Conservation (phyloP, 768 basidiomycete genomes). For the Termitomyces sp. region DNA sequence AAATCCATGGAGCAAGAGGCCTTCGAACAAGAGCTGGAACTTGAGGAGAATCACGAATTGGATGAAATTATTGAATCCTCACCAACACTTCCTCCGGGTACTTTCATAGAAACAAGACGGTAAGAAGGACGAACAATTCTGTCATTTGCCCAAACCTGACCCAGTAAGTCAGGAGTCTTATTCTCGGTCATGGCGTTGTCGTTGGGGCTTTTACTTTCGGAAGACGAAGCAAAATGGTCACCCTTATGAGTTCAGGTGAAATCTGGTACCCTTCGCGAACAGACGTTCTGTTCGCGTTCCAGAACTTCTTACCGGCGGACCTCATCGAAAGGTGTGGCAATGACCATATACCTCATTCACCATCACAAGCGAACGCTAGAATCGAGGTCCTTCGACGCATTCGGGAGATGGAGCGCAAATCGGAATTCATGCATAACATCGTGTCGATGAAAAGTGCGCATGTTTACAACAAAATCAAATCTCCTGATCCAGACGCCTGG, state of each 20-base stretch:
- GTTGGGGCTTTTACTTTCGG: slow-evolving; percentile 22
- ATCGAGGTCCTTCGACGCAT: slow-evolving; percentile 61
- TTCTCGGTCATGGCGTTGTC: slow-evolving; percentile 29
- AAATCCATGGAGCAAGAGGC: slow-evolving; percentile 15
- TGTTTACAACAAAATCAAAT: slow-evolving; percentile 44
- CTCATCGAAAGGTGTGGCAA: slow-evolving; percentile 48
- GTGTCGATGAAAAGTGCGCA: slow-evolving; percentile 25
- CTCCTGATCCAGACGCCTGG: slow-evolving; percentile 51
- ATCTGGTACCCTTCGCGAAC: slow-evolving; percentile 41
- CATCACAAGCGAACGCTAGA: slow-evolving; percentile 51
- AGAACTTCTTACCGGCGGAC: slow-evolving; percentile 45
- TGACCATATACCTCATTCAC: slow-evolving; percentile 22
- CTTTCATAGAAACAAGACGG: slow-evolving; percentile 54
- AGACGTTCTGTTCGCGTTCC: slow-evolving; percentile 64
- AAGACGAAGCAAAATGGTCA: slow-evolving; percentile 16
- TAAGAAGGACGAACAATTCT: slow-evolving; percentile 18
- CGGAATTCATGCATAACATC: slow-evolving; percentile 37
- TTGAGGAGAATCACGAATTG: background rate
- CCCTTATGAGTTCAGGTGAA: slow-evolving; percentile 48
- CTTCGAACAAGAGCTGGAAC: slow-evolving; percentile 11
- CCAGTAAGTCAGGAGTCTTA: slow-evolving; percentile 27
- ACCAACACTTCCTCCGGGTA: slow-evolving; percentile 33
- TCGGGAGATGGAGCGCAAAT: slow-evolving; percentile 44
- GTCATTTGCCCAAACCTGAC: slow-evolving; percentile 10
- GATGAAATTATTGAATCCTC: slow-evolving; percentile 11